phyloP scores from a whole-genome alignment of 148 eudicot genomes.

The Pharnaceum exiguum region DNA sequence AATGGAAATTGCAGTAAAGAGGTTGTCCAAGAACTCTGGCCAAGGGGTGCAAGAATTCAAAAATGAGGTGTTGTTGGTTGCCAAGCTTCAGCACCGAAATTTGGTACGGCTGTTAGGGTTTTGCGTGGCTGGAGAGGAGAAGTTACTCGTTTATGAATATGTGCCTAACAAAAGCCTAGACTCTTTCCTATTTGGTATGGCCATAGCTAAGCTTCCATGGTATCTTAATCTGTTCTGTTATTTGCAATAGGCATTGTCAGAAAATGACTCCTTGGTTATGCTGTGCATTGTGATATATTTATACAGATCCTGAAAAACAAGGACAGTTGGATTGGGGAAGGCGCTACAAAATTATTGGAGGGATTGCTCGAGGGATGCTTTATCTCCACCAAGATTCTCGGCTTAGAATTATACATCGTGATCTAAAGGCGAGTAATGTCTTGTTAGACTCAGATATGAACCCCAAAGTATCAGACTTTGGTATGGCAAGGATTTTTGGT shows the following conservation, averaged over 20 bases:
- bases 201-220: neutral
- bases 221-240: too few relatives aligned
- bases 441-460: slow-evolving; percentile 27
- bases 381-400: slow-evolving; percentile 33
- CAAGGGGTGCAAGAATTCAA: slow-evolving; percentile 29
- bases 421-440: slow-evolving; percentile 30
- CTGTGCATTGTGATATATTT: neutral
- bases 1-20: slow-evolving; percentile 26
- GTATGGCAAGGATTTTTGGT: slow-evolving; percentile 15
- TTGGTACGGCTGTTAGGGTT: slow-evolving; percentile 23
- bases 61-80: slow-evolving; percentile 27
- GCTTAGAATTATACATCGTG: slow-evolving; percentile 26
- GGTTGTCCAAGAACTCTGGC: slow-evolving; percentile 18
- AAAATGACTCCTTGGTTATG: neutral
- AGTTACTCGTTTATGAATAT: slow-evolving; percentile 30
- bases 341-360: slow-evolving; percentile 26
- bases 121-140: slow-evolving; percentile 19
- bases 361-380: slow-evolving; percentile 28
- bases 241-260: too few relatives aligned
- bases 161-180: slow-evolving; percentile 30
- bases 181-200: slow-evolving; percentile 22
- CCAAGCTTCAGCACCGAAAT: slow-evolving; percentile 30
- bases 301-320: slow-evolving; percentile 9
- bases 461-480: slow-evolving; percentile 32
- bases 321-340: slow-evolving; percentile 16